Evolutionary conservation across 1,284 basidiomycete genomes (phyloP).

Genomic region (Inonotus hispidus): DNA sequence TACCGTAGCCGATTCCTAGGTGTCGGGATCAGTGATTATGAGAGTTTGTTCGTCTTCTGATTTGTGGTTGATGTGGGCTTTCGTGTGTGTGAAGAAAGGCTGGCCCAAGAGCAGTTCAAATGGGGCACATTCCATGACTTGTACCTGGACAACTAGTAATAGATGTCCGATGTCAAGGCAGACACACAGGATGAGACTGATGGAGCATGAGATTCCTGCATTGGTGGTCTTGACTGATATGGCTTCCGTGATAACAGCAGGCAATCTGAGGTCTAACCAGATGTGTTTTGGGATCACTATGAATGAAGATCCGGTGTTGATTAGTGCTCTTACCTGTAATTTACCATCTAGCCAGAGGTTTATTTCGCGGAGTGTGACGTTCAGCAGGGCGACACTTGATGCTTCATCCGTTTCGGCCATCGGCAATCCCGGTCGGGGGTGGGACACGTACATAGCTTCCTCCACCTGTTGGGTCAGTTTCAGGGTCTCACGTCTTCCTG

Average conservation of each 20-base stretch:
- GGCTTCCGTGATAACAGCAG: not conserved
- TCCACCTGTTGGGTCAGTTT: not conserved
- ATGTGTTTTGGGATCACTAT: not conserved
- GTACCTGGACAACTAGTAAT: not conserved
- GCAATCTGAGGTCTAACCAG: not conserved
- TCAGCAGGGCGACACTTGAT: no score
- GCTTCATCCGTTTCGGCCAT: no score
- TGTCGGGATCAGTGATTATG: not conserved
- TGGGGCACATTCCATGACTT: no score
- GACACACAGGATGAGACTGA: not conserved
- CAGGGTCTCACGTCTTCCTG: not conserved
- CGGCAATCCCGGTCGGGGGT: no score
- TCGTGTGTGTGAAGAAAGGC: not conserved
- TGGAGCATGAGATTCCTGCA: not conserved
- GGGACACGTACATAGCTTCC: not conserved
- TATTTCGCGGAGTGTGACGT: no score
- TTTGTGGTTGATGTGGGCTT: not conserved
- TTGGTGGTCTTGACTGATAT: not conserved
- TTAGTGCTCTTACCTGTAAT: no score
- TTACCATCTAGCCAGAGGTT: no score
- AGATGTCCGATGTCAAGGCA: not conserved
- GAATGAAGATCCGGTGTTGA: not conserved
- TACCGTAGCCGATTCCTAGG: no score
- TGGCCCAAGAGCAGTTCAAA: no score
- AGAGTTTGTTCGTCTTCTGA: not conserved